A percentile compares a stretch with the other conserved stretches of the same genome.
These are phyloP conservation scores for Pseudogymnoascus sp. DNA, from an alignment of 2,329 filamentous ascomycete genomes.

Conservation along the genomic window DNA sequence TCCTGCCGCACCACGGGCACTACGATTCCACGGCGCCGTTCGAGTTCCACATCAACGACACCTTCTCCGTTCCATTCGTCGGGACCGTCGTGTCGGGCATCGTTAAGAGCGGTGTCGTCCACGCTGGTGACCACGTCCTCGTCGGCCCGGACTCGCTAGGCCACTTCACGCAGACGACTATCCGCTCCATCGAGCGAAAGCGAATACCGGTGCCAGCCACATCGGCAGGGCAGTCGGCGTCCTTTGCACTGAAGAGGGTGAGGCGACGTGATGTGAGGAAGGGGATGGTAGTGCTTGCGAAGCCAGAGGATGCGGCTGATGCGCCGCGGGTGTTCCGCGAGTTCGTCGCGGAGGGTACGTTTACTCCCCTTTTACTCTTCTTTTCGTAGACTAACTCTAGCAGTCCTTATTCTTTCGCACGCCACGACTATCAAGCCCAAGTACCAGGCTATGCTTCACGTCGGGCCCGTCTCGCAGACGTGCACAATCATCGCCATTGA, in stretches of 20 bases:
- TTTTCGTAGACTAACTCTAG: not conserved
- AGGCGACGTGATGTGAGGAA: constrained; percentile 90
- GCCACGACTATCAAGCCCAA: constrained; percentile 94
- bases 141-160: constrained; percentile 87
- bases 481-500: constrained; percentile 98
- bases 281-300: constrained; percentile 93
- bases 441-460: constrained; percentile 97
- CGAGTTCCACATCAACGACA: constrained; percentile 95
- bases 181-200: constrained; percentile 92
- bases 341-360: constrained; percentile 68
- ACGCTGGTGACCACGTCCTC: constrained; percentile 81
- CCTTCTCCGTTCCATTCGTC: constrained; percentile 94
- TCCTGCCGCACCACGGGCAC: constrained; percentile 86
- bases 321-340: constrained; percentile 64
- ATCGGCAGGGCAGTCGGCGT: constrained; percentile 85
- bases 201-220: constrained; percentile 81
- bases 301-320: constrained; percentile 55
- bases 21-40: constrained; percentile 85
- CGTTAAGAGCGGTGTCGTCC: constrained; percentile 78
- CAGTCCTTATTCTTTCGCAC: constrained; percentile 87
- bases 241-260: constrained; percentile 81
- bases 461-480: constrained; percentile 89
- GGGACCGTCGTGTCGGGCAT: constrained; percentile 95
- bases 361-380: not conserved
- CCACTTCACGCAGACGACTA: constrained; percentile 77